These are phyloP conservation scores for Fusarium bactridioides DNA, from an alignment of 2,329 filamentous ascomycete genomes.

Conservation along the genomic window DNA sequence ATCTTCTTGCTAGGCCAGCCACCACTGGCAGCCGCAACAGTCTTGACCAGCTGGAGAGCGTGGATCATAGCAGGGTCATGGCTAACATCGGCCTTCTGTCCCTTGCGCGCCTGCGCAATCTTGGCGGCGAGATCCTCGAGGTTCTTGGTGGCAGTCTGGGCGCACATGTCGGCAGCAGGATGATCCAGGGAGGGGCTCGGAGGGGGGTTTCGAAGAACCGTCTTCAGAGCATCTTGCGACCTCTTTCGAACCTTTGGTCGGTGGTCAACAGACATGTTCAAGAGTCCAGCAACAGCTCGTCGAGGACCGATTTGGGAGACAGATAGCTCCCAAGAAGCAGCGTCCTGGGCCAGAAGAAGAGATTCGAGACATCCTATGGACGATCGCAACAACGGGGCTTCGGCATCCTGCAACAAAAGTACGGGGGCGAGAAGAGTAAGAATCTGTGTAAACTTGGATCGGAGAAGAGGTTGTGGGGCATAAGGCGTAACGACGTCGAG, in stretches of 20 bases:
- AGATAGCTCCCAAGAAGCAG: slow-evolving; percentile 84
- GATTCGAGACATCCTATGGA: slow-evolving; percentile 94
- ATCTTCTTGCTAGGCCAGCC: slow-evolving; percentile 98
- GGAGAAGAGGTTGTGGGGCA: slow-evolving; percentile 84
- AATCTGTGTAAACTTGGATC: slow-evolving; percentile 95
- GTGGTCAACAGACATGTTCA: slow-evolving; percentile 85
- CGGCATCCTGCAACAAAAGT: slow-evolving; percentile 79
- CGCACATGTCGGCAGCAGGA: slow-evolving; percentile 95
- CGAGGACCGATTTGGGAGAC: slow-evolving; percentile 85
- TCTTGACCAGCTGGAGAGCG: slow-evolving; percentile 89
- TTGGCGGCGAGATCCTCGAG: slow-evolving; percentile 76
- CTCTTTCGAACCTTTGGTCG: slow-evolving; percentile 94
- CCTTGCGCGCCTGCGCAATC: slow-evolving; percentile 68
- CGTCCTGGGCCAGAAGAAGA: slow-evolving; percentile 89
- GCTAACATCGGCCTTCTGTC: slow-evolving; percentile 65
- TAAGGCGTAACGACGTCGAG: slow-evolving; percentile 90
- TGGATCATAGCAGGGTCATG: slow-evolving; percentile 90
- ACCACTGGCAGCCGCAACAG: slow-evolving; percentile 83
- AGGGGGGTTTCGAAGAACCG: slow-evolving; percentile 83
- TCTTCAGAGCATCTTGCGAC: slow-evolving; percentile 86
- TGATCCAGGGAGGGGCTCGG: slow-evolving; percentile 94
- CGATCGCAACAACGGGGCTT: slow-evolving; percentile 84
- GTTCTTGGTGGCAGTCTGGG: slow-evolving; percentile 85
- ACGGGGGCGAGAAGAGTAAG: slow-evolving; percentile 86
- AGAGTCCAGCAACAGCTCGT: slow-evolving; percentile 83